These are phyloP conservation scores for Saccharomyces hybrid DNA, from an alignment of 1,139 yeast species.

Conservation along the genomic window DNA sequence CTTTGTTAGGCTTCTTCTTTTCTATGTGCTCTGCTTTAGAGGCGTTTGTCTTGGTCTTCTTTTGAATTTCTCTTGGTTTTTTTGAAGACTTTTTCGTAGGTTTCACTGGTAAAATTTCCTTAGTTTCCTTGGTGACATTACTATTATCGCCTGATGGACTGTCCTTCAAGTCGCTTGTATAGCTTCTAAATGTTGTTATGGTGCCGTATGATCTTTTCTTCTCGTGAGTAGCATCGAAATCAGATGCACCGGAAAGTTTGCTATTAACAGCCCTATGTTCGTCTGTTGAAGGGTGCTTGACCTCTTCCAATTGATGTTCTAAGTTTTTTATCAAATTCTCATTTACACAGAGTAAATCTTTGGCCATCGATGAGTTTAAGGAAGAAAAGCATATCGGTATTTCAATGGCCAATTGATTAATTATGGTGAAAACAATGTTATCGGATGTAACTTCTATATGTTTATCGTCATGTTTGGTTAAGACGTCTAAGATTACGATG, in stretches of 20 bases:
- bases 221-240: conserved; percentile 10
- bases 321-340: conserved; percentile 5
- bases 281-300: neutral
- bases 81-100: neutral
- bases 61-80: neutral
- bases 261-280: neutral
- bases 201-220: conserved; percentile 25
- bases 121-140: neutral
- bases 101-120: neutral
- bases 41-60: neutral
- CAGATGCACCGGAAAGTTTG: neutral
- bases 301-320: conserved; percentile 3
- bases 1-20: neutral
- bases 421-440: conserved; percentile 12
- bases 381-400: conserved; percentile 14
- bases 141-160: neutral
- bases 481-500: conserved; percentile 13
- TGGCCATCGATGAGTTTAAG: conserved; percentile 12
- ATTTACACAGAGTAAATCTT: conserved; percentile 7
- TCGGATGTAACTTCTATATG: conserved; percentile 9
- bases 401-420: conserved; percentile 10
- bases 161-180: conserved; percentile 22
- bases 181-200: conserved; percentile 29
- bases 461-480: conserved; percentile 11
- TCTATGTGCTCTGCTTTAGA: neutral